phyloP scores from a whole-genome alignment of 176 grass and related monocot genomes.

The Cocos nucifera region DNA sequence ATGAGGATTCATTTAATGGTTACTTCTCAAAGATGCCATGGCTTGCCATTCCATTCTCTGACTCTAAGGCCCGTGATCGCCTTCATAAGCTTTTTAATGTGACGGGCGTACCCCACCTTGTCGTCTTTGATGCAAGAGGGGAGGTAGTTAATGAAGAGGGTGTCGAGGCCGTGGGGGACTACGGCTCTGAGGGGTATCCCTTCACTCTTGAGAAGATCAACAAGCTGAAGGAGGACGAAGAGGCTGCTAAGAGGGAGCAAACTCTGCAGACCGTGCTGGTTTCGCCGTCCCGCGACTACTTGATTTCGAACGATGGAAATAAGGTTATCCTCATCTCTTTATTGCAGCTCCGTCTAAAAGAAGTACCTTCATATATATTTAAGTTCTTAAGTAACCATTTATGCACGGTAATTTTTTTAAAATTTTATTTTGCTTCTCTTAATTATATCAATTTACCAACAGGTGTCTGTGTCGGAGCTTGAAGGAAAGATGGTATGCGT shows the following conservation, averaged over 20 bases:
- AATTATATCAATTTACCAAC: background rate
- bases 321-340: conserved; percentile 35
- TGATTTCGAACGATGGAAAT: conserved; percentile 50
- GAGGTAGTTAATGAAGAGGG: conserved; percentile 38
- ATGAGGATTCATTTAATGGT: conserved; percentile 37
- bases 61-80: conserved; percentile 29
- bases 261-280: conserved; percentile 51
- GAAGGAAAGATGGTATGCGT: conserved; percentile 65
- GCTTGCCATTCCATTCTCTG: conserved; percentile 59
- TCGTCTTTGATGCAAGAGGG: conserved; percentile 45
- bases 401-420: too few species aligned
- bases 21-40: conserved; percentile 74
- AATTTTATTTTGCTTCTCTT: conserved; percentile 2
- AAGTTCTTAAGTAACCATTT: too few species aligned
- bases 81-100: conserved; percentile 44
- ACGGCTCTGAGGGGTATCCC: conserved; percentile 60
- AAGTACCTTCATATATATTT: too few species aligned
- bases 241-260: conserved; percentile 55
- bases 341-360: too few species aligned
- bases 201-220: conserved; percentile 51
- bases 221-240: conserved; percentile 50
- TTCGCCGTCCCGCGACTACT: conserved; percentile 39
- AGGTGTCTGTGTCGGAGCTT: conserved; percentile 64
- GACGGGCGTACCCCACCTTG: conserved; percentile 39
- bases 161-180: conserved; percentile 29